Evolutionary conservation across 2,329 filamentous ascomycete genomes (phyloP).

Genomic region (Geoglossum cookeanum): DNA sequence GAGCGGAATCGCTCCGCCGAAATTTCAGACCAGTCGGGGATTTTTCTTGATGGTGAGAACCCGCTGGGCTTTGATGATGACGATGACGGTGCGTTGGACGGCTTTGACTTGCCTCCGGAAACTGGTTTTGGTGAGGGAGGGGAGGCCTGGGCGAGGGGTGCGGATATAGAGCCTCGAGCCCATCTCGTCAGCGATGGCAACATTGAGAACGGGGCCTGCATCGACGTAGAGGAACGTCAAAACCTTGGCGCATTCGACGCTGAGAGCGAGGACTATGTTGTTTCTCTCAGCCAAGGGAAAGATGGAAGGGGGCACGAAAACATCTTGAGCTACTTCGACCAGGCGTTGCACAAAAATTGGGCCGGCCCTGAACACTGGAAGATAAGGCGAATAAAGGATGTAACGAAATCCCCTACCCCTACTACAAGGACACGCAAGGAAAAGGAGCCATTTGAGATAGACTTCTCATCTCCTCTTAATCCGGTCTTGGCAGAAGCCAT

Average conservation of each 20-base stretch:
- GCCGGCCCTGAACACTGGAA: constrained; percentile 97
- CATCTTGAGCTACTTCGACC: constrained; percentile 95
- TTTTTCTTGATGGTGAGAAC: constrained; percentile 76
- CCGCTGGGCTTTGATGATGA: constrained; percentile 68
- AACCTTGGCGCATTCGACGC: constrained; percentile 39
- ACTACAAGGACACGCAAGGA: constrained; percentile 57
- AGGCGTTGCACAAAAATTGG: constrained; percentile 94
- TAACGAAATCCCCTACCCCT: constrained; percentile 38
- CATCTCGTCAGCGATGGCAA: constrained; percentile 37
- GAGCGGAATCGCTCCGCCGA: constrained; percentile 45
- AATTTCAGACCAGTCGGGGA: constrained; percentile 51
- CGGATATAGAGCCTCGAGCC: constrained; percentile 70
- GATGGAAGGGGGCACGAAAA: constrained; percentile 66
- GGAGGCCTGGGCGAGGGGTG: constrained; percentile 85
- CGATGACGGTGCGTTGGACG: constrained; percentile 48
- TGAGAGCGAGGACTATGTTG: constrained; percentile 52
- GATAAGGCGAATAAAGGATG: constrained; percentile 75
- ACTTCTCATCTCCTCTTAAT: constrained; percentile 63
- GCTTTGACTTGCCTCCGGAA: constrained; percentile 38
- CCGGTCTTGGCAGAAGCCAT: constrained; percentile 52
- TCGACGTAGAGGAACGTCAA: constrained; percentile 31
- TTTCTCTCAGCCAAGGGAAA: constrained; percentile 55
- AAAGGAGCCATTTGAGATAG: constrained; percentile 89
- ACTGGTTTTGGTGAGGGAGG: constrained; percentile 88
- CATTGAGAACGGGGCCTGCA: constrained; percentile 29